Percentiles rank a stretch among this genome's conserved stretches.
phyloP scores from a whole-genome alignment of 768 basidiomycete species.

The Tylopilus sp. region DNA sequence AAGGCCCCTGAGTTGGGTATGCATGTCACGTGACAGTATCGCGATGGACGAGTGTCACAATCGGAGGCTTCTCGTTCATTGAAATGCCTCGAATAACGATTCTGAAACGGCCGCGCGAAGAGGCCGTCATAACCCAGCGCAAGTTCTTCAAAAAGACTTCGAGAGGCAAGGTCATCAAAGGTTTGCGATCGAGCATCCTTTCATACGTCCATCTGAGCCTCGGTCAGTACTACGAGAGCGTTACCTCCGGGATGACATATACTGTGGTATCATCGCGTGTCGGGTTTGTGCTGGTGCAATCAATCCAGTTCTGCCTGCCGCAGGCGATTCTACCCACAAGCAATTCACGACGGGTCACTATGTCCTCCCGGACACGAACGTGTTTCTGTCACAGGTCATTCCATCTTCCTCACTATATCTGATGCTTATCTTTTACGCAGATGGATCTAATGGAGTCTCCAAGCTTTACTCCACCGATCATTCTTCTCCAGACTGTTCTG shows the following conservation, averaged over 20 bases:
- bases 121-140: constrained; percentile 74
- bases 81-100: constrained; percentile 63
- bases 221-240: constrained; percentile 81
- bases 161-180: constrained; percentile 89
- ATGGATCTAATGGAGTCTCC: constrained; percentile 91
- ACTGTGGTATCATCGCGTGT: constrained; percentile 79
- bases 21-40: constrained; percentile 7
- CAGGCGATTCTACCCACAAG: constrained; percentile 57
- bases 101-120: constrained; percentile 64
- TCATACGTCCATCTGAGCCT: background rate
- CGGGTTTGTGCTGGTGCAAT: constrained; percentile 47
- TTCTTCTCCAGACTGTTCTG: constrained; percentile 91
- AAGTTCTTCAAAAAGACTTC: constrained; percentile 98
- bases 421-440: constrained; percentile 40
- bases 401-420: background rate
- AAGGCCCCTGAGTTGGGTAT: background rate
- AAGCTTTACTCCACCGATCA: constrained; percentile 72
- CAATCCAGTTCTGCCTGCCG: constrained; percentile 50
- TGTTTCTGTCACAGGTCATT: constrained; percentile 79
- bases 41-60: background rate
- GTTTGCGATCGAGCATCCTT: constrained; percentile 36
- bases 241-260: constrained; percentile 89
- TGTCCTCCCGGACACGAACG: constrained; percentile 91
- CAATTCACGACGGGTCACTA: constrained; percentile 68
- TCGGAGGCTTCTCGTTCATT: background rate